A percentile compares a stretch with the other conserved stretches of the same genome.
Conservation (phyloP, 208 protist genomes). For the Giardia duodenalis region DNA sequence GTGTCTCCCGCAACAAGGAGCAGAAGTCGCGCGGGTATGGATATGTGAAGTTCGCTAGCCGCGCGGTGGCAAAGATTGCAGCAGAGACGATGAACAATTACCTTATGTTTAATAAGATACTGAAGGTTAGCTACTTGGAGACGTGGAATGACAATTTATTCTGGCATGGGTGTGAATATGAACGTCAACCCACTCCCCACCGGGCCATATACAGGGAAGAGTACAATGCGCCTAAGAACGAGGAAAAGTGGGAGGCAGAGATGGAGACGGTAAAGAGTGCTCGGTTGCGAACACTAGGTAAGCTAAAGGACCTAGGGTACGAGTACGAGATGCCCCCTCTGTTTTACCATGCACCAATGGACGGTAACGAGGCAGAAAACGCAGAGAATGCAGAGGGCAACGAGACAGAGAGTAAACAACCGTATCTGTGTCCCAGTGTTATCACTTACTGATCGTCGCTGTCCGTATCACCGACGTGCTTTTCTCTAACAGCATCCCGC, state of each 20-base stretch:
- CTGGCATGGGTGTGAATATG: neutral
- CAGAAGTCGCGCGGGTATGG: conserved; percentile 1
- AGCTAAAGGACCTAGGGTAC: no score
- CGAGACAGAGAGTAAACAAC: no score
- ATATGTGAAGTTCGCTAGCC: neutral
- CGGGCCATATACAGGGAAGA: neutral
- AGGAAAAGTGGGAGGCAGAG: neutral
- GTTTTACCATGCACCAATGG: no score
- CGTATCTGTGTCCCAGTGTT: neutral
- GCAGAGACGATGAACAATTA: conserved; percentile 2
- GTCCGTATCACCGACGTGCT: conserved; percentile 3
- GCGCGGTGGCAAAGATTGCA: neutral
- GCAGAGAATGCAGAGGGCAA: no score
- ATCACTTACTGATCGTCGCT: neutral
- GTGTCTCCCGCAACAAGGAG: neutral
- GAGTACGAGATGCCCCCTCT: neutral
- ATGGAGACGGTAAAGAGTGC: no score
- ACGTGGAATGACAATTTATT: neutral
- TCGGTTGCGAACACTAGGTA: no score
- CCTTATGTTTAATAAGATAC: neutral
- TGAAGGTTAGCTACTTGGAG: neutral
- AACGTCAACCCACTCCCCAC: neutral
- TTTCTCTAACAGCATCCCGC: neutral
- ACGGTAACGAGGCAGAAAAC: no score
- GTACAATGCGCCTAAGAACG: neutral